Percentiles rank a stretch among this genome's conserved stretches.
phyloP scores from a whole-genome alignment of 1,139 yeast species.

The Geotrichum armillariae region DNA sequence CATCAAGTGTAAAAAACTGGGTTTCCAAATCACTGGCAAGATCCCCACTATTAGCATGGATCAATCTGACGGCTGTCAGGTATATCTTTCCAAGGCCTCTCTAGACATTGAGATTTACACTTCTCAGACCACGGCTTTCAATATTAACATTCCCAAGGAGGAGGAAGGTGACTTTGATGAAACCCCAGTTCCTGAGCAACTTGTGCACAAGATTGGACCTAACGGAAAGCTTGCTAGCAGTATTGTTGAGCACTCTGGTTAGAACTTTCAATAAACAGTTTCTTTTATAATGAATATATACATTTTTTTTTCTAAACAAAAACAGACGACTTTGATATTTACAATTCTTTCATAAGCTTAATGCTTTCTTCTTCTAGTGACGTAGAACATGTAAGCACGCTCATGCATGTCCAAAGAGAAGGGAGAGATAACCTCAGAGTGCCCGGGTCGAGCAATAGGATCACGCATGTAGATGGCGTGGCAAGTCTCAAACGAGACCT shows the following conservation, averaged over 20 bases:
- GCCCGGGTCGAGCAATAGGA: slow-evolving; percentile 97
- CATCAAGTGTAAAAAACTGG: slow-evolving; percentile 79
- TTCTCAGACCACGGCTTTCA: slow-evolving; percentile 80
- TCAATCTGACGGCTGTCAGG: slow-evolving; percentile 81
- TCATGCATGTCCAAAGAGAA: slow-evolving; percentile 82
- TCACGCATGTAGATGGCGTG: slow-evolving; percentile 94
- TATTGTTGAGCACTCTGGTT: slow-evolving; percentile 63
- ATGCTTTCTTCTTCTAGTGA: slow-evolving; percentile 50
- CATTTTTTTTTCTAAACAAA: not conserved
- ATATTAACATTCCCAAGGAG: slow-evolving; percentile 70
- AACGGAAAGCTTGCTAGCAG: slow-evolving; percentile 50
- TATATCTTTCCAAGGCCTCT: slow-evolving; percentile 73
- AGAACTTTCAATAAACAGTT: slow-evolving; percentile 18
- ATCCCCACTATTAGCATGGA: slow-evolving; percentile 86
- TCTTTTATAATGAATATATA: not conserved
- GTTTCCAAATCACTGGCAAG: slow-evolving; percentile 76
- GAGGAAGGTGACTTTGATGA: slow-evolving; percentile 69
- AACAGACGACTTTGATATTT: not conserved
- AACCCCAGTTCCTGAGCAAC: slow-evolving; percentile 83
- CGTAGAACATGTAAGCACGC: slow-evolving; percentile 94
- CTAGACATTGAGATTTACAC: slow-evolving; percentile 75
- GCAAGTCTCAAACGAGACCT: slow-evolving; percentile 84
- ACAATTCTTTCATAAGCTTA: not conserved
- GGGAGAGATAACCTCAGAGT: slow-evolving; percentile 93
- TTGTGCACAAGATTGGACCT: slow-evolving; percentile 56